phyloP scores from a whole-genome alignment of 225 moss, liverwort and hornwort species.

The Pseudoscleropodium purum region DNA sequence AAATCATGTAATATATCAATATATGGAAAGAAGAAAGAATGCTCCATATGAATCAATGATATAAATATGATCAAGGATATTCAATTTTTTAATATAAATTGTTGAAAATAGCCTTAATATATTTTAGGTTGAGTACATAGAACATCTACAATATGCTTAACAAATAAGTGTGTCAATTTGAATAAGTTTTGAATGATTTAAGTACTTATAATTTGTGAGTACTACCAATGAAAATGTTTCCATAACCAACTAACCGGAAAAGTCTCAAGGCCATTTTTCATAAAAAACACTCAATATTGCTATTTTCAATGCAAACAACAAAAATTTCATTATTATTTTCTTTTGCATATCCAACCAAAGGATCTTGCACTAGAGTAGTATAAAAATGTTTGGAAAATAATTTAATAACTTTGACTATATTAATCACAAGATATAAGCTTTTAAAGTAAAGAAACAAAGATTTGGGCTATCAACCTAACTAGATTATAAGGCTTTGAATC shows the following conservation, averaged over 20 bases:
- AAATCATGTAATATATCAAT: background rate
- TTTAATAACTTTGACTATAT: too few species aligned
- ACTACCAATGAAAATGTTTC: background rate
- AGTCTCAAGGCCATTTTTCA: rapidly evolving
- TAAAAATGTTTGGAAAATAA: background rate
- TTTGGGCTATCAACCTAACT: too few species aligned
- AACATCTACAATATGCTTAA: background rate
- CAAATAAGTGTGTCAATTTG: background rate
- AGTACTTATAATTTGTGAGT: background rate
- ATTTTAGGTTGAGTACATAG: background rate
- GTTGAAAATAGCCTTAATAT: background rate
- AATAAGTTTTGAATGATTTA: background rate
- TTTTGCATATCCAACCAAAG: too few species aligned
- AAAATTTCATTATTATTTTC: too few species aligned
- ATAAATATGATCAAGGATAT: background rate
- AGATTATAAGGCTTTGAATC: too few species aligned
- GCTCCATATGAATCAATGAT: background rate
- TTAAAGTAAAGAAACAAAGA: too few species aligned
- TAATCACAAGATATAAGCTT: too few species aligned
- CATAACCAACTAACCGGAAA: background rate
- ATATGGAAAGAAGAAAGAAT: background rate
- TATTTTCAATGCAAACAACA: background rate
- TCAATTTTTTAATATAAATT: background rate
- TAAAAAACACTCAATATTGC: background rate
- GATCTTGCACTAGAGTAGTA: too few species aligned